These are phyloP conservation scores for Hemerocallis citrina DNA, from an alignment of 106 monocot genomes.

Conservation along the genomic window DNA sequence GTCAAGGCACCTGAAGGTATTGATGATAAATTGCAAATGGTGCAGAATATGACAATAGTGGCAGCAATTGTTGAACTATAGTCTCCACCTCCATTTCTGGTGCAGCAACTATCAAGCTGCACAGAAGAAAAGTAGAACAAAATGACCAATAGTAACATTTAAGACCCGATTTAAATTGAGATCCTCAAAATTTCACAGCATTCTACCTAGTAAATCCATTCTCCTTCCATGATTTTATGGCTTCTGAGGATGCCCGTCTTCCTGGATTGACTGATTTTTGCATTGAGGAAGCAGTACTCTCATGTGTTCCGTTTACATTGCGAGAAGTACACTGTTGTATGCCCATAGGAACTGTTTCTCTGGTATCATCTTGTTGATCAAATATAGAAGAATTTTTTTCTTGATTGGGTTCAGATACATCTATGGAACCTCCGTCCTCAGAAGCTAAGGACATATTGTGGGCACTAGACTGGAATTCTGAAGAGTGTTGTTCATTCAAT, in stretches of 20 bases:
- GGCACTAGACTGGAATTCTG: neutral
- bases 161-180: neutral
- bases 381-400: conserved; percentile 21
- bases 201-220: conserved; percentile 74
- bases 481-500: conserved; percentile 5
- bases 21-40: conserved; percentile 88
- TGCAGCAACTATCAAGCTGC: conserved; percentile 83
- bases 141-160: neutral
- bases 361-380: conserved; percentile 1
- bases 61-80: conserved; percentile 60
- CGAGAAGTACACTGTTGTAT: conserved; percentile 5
- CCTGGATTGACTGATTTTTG: conserved; percentile 44
- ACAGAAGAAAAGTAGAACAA: conserved; percentile 3
- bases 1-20: conserved; percentile 62
- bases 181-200: neutral
- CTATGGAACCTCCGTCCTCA: conserved; percentile 8
- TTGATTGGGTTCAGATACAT: conserved; percentile 14
- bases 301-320: conserved; percentile 12
- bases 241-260: conserved; percentile 36
- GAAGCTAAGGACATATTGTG: neutral
- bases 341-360: neutral
- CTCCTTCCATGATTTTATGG: conserved; percentile 53
- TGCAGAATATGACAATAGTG: conserved; percentile 77
- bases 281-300: conserved; percentile 6
- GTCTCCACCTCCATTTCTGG: conserved; percentile 52